Percentiles rank a stretch among this genome's conserved stretches.
Conservation (phyloP, 768 basidiomycete species). For the Udeniomyces megalosporus region DNA sequence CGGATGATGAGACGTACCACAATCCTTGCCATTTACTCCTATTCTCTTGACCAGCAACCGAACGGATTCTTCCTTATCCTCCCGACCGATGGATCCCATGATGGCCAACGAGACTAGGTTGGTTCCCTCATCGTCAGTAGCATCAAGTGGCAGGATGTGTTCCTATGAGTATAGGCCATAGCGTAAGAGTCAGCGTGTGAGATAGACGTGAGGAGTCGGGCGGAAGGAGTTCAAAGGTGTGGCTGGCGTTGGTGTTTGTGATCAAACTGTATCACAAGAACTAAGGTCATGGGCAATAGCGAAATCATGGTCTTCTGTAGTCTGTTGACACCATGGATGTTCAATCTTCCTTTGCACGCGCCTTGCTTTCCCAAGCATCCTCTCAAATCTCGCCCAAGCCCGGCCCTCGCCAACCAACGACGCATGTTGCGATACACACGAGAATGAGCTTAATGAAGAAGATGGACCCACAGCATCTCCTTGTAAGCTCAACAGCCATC, state of each 20-base stretch:
- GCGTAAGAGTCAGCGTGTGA: neutral
- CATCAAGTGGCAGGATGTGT: constrained; percentile 20
- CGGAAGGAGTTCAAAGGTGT: too few relatives aligned
- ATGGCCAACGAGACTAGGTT: constrained; percentile 33
- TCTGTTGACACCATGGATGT: neutral
- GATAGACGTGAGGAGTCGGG: neutral
- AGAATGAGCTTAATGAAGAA: neutral
- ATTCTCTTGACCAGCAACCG: constrained; percentile 47
- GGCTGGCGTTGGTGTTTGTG: too few relatives aligned
- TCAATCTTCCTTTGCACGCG: neutral
- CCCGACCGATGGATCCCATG: constrained; percentile 51
- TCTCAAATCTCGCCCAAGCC: too few relatives aligned
- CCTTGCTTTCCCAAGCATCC: too few relatives aligned
- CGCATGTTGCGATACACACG: neutral
- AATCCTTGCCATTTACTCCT: neutral
- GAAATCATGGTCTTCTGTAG: too few relatives aligned
- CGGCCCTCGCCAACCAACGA: neutral
- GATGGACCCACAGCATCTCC: neutral
- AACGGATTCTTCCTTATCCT: constrained; percentile 82
- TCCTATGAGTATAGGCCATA: neutral
- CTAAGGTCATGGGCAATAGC: too few relatives aligned
- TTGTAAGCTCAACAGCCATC: neutral
- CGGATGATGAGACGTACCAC: constrained; percentile 21
- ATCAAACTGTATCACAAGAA: too few relatives aligned
- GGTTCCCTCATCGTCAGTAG: constrained; percentile 72